A percentile compares a stretch with the other conserved stretches of the same genome.
Conservation (phyloP, 176 grass and related monocot genomes). For the Phoenix roebelenii region DNA sequence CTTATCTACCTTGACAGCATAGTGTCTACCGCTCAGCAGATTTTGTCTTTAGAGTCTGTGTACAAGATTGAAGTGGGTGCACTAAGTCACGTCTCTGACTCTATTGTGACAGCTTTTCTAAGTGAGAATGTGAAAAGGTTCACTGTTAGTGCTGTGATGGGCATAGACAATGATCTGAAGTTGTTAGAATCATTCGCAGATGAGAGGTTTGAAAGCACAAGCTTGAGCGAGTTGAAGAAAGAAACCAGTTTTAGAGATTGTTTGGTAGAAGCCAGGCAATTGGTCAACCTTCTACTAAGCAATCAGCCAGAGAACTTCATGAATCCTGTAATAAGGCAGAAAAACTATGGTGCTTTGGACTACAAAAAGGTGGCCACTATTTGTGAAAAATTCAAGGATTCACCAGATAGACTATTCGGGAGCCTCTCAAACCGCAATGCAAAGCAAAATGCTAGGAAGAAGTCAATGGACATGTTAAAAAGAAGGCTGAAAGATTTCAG, state of each 20-base stretch:
- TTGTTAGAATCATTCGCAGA: constrained; percentile 66
- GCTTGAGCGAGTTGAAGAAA: constrained; percentile 51
- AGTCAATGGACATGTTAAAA: constrained; percentile 89
- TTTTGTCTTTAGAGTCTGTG: constrained; percentile 67
- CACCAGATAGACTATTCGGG: constrained; percentile 67
- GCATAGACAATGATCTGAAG: constrained; percentile 80
- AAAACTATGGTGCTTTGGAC: constrained; percentile 74
- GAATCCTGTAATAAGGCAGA: constrained; percentile 84
- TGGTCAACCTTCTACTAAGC: constrained; percentile 80
- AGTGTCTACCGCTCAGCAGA: constrained; percentile 56
- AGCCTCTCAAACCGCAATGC: constrained; percentile 62
- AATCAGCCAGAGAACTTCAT: constrained; percentile 92
- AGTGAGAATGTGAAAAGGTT: constrained; percentile 79
- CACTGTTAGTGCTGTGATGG: constrained; percentile 57
- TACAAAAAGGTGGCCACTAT: constrained; percentile 66
- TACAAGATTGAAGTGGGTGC: constrained; percentile 69
- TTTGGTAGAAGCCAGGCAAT: constrained; percentile 75
- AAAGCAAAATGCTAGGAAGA: constrained; percentile 65
- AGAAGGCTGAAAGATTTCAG: constrained; percentile 88
- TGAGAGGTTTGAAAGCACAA: constrained; percentile 60
- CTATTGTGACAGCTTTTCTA: constrained; percentile 65
- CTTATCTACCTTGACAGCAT: constrained; percentile 61
- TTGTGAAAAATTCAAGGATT: constrained; percentile 90
- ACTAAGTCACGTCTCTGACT: constrained; percentile 64
- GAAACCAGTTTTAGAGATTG: constrained; percentile 67